Percentiles rank a stretch among this genome's conserved stretches.
Evolutionary conservation across 2,329 filamentous ascomycete genomes (phyloP).

Genomic region (Colletotrichum higginsianum): DNA sequence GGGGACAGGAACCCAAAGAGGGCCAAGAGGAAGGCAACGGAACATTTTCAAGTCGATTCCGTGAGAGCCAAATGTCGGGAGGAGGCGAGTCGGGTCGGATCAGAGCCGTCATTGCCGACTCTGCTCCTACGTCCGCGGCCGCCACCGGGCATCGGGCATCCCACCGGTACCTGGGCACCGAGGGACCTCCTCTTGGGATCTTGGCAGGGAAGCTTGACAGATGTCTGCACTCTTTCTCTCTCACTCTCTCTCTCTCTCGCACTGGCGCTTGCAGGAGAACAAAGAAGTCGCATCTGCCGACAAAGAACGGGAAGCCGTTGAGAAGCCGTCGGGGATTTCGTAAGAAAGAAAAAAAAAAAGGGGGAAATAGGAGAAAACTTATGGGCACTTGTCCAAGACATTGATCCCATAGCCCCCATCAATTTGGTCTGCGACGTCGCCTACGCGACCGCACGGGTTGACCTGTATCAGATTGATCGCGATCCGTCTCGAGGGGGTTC

Average conservation of each 20-base stretch:
- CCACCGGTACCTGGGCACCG: constrained; percentile 5
- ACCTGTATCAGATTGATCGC: constrained; percentile 34
- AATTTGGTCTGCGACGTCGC: constrained; percentile 41
- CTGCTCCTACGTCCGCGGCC: neutral
- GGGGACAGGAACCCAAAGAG: neutral
- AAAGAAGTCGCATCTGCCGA: neutral
- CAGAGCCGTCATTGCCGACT: neutral
- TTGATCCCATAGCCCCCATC: constrained; percentile 12
- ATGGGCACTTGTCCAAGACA: constrained; percentile 14
- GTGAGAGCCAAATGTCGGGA: neutral
- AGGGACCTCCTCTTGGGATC: neutral
- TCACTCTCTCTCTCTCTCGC: too few species aligned
- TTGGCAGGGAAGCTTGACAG: constrained; percentile 14
- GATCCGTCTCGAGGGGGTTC: constrained; percentile 17
- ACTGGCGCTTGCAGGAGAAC: constrained; percentile 3
- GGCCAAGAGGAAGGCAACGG: too few species aligned
- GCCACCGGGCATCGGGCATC: constrained; percentile 13
- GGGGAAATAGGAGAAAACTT: neutral
- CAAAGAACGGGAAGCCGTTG: neutral
- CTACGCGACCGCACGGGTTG: constrained; percentile 24
- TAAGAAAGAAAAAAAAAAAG: neutral
- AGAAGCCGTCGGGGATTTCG: too few species aligned
- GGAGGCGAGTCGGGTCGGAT: neutral
- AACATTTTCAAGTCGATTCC: neutral
- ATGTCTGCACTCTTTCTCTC: neutral